phyloP scores from a whole-genome alignment of 192 early-diverging fungal genomes.

The Backusella tarrabulga region DNA sequence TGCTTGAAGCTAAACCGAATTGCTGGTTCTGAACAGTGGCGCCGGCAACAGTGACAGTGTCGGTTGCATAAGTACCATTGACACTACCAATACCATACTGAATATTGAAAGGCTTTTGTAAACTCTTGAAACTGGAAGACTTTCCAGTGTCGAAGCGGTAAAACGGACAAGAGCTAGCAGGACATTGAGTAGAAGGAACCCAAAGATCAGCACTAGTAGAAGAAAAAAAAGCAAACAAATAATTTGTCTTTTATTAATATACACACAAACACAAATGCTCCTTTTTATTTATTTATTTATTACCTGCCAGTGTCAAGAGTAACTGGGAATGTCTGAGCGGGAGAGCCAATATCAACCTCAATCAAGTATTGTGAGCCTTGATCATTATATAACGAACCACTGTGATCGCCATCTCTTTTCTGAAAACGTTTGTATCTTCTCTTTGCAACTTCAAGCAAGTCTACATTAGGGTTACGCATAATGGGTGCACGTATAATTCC shows the following conservation, averaged over 20 bases:
- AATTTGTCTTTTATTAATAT: background rate
- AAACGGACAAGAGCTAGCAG: constrained; percentile 6
- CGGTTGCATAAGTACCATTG: constrained; percentile 29
- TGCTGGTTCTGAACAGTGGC: constrained; percentile 17
- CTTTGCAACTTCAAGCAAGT: constrained; percentile 12
- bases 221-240: background rate
- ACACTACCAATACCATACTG: constrained; percentile 21
- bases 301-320: constrained; percentile 40
- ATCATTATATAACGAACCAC: constrained; percentile 27
- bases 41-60: constrained; percentile 30
- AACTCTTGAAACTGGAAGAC: constrained; percentile 13
- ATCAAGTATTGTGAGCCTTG: constrained; percentile 35
- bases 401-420: constrained; percentile 11
- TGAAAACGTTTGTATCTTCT: background rate
- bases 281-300: constrained; percentile 1
- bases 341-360: constrained; percentile 26
- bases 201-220: constrained; percentile 27
- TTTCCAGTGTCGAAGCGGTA: constrained; percentile 7
- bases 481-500: constrained; percentile 27
- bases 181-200: constrained; percentile 24
- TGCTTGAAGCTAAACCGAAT: constrained; percentile 25
- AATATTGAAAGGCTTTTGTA: constrained; percentile 6
- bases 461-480: background rate
- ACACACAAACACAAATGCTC: background rate
- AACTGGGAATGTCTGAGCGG: constrained; percentile 29